phyloP scores from a whole-genome alignment of 345 rosid genomes.

The Diplotaxis tenuifolia region DNA sequence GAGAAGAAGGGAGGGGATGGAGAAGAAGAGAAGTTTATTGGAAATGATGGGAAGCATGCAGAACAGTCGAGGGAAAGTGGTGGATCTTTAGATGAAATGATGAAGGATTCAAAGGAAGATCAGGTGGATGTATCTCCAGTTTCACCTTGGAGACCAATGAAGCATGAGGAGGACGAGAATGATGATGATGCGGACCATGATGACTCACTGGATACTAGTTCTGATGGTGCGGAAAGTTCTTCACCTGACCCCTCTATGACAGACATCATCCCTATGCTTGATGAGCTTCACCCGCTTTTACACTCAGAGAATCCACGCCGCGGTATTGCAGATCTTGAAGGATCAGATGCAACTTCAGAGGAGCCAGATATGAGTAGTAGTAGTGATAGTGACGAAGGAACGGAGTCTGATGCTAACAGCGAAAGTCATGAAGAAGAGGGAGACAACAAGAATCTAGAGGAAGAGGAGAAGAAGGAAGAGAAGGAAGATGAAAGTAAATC shows the following conservation, averaged over 20 bases:
- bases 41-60: slow-evolving; percentile 21
- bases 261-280: slow-evolving; percentile 84
- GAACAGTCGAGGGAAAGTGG: too few relatives aligned
- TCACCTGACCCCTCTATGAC: slow-evolving; percentile 97
- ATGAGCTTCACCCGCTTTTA: slow-evolving; percentile 89
- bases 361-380: slow-evolving; percentile 45
- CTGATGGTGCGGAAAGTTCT: slow-evolving; percentile 87
- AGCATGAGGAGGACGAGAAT: slow-evolving; percentile 43
- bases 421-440: slow-evolving; percentile 56
- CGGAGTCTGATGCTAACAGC: slow-evolving; percentile 57
- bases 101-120: slow-evolving; percentile 38
- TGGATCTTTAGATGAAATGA: too few relatives aligned
- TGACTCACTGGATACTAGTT: slow-evolving; percentile 58
- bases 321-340: slow-evolving; percentile 49
- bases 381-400: slow-evolving; percentile 43
- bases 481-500: slow-evolving; percentile 80
- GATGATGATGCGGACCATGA: slow-evolving; percentile 53
- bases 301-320: slow-evolving; percentile 46
- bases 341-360: slow-evolving; percentile 41
- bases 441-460: slow-evolving; percentile 48
- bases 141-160: slow-evolving; percentile 48
- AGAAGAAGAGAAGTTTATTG: slow-evolving; percentile 28
- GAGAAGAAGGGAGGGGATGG: slow-evolving; percentile 40
- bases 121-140: slow-evolving; percentile 38
- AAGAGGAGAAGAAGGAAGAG: slow-evolving; percentile 43